phyloP scores from a whole-genome alignment of 78 protist genomes.

The Creolimax fragrantissima region DNA sequence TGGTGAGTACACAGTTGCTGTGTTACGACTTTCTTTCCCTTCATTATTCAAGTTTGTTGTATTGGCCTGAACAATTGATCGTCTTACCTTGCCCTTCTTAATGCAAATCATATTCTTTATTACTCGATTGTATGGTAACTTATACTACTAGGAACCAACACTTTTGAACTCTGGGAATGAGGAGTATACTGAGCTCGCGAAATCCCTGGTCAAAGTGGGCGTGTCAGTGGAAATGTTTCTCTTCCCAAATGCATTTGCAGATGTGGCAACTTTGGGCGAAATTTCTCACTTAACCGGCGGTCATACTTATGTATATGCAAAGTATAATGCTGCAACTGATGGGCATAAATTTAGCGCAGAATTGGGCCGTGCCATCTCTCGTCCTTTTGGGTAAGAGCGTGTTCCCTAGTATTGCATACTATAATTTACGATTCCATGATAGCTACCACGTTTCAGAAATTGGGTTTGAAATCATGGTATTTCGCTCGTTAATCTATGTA shows the following conservation, averaged over 20 bases:
- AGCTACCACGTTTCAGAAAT: no score
- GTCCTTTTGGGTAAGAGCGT: not conserved
- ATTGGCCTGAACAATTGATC: no score
- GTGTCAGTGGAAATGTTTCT: slow-evolving; percentile 25
- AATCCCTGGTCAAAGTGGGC: not conserved
- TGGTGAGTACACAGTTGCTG: no score
- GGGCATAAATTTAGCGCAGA: not conserved
- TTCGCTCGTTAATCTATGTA: no score
- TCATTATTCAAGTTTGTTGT: no score
- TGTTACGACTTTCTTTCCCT: no score
- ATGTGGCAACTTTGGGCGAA: slow-evolving; percentile 18
- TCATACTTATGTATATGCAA: not conserved
- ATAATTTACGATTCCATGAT: no score
- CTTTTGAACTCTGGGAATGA: not conserved
- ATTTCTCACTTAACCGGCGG: slow-evolving; percentile 26
- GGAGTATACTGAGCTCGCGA: slow-evolving; percentile 18
- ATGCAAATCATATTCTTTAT: no score
- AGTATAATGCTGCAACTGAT: not conserved
- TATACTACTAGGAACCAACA: not conserved
- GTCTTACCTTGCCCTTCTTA: no score
- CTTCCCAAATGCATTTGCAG: slow-evolving; percentile 1
- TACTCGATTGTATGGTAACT: no score
- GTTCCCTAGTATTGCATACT: no score
- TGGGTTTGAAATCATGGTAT: no score
- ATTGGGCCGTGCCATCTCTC: not conserved